These are phyloP conservation scores for Penicillium decumbens DNA, from an alignment of 2,329 filamentous ascomycete genomes.

Conservation along the genomic window DNA sequence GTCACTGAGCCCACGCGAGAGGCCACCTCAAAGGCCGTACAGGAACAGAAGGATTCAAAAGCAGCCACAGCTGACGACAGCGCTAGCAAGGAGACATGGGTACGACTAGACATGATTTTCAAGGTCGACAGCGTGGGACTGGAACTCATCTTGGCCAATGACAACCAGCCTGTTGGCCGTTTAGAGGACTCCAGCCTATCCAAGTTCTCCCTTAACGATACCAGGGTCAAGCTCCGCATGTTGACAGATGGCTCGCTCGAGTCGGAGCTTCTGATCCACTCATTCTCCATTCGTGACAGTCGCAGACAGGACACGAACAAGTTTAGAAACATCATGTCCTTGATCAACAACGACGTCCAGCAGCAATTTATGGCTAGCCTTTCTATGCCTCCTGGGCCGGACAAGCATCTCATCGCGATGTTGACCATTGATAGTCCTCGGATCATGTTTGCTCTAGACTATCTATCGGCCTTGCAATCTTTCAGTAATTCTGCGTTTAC, in stretches of 20 bases:
- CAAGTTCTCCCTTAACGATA: conserved; percentile 90
- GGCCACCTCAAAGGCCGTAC: conserved; percentile 48
- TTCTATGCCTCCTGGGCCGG: conserved; percentile 79
- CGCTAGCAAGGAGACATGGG: conserved; percentile 65
- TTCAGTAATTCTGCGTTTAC: conserved; percentile 70
- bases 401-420: conserved; percentile 80
- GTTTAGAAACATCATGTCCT: conserved; percentile 96
- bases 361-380: conserved; percentile 98
- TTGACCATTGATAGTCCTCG: conserved; percentile 91
- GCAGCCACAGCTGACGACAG: conserved; percentile 60
- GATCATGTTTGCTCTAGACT: conserved; percentile 92
- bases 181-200: conserved; percentile 77
- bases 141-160: conserved; percentile 74
- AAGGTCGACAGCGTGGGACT: conserved; percentile 81
- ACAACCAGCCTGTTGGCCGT: conserved; percentile 72
- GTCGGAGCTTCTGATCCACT: conserved; percentile 86
- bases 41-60: conserved; percentile 45
- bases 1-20: conserved; percentile 49
- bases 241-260: conserved; percentile 87
- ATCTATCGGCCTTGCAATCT: conserved; percentile 81
- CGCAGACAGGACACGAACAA: conserved; percentile 87
- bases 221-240: conserved; percentile 85
- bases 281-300: conserved; percentile 91
- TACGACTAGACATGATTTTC: conserved; percentile 88
- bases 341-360: conserved; percentile 83